Base-by-base conservation (phyloP, 257 asterid species). In the Primulina tabacum region DNA sequence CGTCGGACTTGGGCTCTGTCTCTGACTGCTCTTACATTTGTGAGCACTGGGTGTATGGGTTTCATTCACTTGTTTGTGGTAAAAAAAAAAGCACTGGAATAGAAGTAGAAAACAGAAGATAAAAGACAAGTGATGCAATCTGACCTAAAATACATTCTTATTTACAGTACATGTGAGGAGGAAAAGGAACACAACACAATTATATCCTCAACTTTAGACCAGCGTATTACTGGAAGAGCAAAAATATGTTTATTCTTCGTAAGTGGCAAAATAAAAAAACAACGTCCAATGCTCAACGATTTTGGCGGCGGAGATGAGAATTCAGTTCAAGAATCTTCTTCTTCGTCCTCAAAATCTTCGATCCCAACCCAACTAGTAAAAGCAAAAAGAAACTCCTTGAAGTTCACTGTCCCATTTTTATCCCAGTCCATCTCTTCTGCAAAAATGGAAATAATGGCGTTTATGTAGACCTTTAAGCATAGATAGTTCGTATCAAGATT, bases 361-460 rank as follows among this genome's bases (percentile, higher is more conserved):
- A 92, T 84, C 55, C 98, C 98, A 20, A 90, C 96, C 98, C 98
- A 92, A 43, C 80, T 76, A 24, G 92, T 90, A 67, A 92, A 90
- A 74, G 98, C 97, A 76, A 92, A 92, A 18, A 92, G 91, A 71
- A 90, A 92, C 56, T 92, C 98, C 74, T 90, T 88, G 83, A 88
- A 92, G 87, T 84, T 92, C 43, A 88, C 97, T 84, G 72, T 87
- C 70, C 97, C 98, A 64, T 90, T 92, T 75, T 79, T 87, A 80
- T 90, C 96, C 98, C 97, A 90, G 78, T 92, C 98, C 97, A 92
- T 92, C 83, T 92, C 98, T 72, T 92, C 98, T 92, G 88, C 77
- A 84, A 83, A 56, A 61, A 68, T 18, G 29, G 18, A 58, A 71
- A 16, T 18, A 35, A 0, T 8, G 60, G 40, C 16, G n/a, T 26